Evolutionary conservation across 805 yeast species (phyloP).

Genomic region (Metschnikowia matae): DNA sequence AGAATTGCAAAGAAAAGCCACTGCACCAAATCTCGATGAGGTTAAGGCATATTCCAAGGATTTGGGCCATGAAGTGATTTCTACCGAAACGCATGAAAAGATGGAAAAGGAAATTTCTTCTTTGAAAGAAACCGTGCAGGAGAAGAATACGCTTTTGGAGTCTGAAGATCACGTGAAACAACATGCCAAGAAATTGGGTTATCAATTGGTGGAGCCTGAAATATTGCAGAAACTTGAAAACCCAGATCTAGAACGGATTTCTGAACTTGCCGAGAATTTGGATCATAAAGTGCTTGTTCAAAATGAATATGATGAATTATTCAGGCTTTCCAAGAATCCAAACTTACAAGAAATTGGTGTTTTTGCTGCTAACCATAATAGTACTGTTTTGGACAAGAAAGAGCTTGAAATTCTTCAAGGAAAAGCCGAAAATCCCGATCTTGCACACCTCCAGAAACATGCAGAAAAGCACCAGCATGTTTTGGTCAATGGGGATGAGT

Average conservation of each 20-base stretch:
- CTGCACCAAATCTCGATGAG: conserved; percentile 8
- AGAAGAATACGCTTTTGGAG: conserved; percentile 11
- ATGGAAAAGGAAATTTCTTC: not conserved
- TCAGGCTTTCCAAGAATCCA: conserved; percentile 14
- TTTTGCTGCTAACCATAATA: conserved; percentile 9
- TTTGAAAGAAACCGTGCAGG: not conserved
- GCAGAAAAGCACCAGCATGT: conserved; percentile 8
- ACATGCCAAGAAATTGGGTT: conserved; percentile 2
- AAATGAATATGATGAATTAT: conserved; percentile 6
- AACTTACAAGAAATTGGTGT: conserved; percentile 8
- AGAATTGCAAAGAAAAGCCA: conserved; percentile 14
- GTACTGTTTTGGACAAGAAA: conserved; percentile 3
- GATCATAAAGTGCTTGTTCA: conserved; percentile 7
- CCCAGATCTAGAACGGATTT: conserved; percentile 1
- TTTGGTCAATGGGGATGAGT: conserved; percentile 6
- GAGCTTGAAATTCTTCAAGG: conserved; percentile 6
- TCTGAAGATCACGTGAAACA: conserved; percentile 4
- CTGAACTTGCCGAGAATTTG: conserved; percentile 13
- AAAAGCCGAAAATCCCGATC: conserved; percentile 11
- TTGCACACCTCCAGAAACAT: conserved; percentile 8
- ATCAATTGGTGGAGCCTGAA: not conserved
- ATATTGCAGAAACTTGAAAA: conserved; percentile 14
- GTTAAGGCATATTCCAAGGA: conserved; percentile 1
- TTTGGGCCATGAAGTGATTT: not conserved
- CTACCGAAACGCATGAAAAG: conserved; percentile 11